A percentile compares a stretch with the other conserved stretches of the same genome.
phyloP scores from a whole-genome alignment of 1,139 yeast species.

The Kazachstania sp. region DNA sequence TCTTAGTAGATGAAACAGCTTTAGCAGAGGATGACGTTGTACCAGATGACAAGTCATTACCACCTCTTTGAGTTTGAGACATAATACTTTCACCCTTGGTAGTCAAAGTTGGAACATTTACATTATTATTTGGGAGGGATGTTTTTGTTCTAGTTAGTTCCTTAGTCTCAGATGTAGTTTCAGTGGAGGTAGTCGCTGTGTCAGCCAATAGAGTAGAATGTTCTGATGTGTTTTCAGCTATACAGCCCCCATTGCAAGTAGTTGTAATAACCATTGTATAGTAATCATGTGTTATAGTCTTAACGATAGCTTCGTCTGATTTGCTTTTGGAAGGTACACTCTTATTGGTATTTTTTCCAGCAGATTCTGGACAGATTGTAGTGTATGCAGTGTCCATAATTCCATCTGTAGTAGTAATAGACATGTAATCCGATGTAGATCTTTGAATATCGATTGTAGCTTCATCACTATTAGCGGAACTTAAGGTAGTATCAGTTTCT shows the following conservation, averaged over 20 bases:
- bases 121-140: too few relatives aligned
- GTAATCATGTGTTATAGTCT: background rate
- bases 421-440: background rate
- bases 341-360: background rate
- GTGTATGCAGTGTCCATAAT: background rate
- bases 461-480: too few relatives aligned
- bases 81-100: too few relatives aligned
- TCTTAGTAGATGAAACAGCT: background rate
- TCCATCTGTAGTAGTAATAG: background rate
- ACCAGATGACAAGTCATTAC: too few relatives aligned
- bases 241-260: background rate
- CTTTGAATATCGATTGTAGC: too few relatives aligned
- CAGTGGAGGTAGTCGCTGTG: too few relatives aligned
- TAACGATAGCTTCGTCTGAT: background rate
- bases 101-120: too few relatives aligned
- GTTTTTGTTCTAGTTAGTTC: too few relatives aligned
- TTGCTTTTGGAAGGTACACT: background rate
- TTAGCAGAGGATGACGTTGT: background rate
- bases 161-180: too few relatives aligned
- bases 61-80: too few relatives aligned
- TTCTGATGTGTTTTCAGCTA: background rate
- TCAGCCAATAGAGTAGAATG: background rate
- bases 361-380: background rate
- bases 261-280: background rate
- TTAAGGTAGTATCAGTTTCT: too few relatives aligned